phyloP scores from a whole-genome alignment of 2,329 filamentous ascomycete genomes.

The Xylariaceae sp. region DNA sequence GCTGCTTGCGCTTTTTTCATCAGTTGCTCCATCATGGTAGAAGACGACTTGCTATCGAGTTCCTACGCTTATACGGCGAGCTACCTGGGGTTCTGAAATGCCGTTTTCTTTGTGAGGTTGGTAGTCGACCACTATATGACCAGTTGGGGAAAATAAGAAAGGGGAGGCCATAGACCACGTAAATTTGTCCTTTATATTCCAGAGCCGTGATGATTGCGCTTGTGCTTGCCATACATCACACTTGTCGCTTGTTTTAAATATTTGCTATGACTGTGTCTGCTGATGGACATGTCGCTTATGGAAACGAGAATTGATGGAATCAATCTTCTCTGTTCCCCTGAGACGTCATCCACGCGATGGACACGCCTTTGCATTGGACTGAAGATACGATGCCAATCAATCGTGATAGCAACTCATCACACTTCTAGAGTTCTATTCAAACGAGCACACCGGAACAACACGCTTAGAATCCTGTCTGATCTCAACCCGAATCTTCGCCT shows the following conservation, averaged over 20 bases:
- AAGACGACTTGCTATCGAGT: too few species aligned
- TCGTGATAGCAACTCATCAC: background rate
- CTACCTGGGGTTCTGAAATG: too few species aligned
- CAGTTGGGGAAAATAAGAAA: background rate
- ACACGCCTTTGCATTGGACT: background rate
- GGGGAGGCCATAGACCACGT: background rate
- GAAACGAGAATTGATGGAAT: background rate
- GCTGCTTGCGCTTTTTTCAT: too few species aligned
- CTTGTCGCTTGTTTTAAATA: background rate
- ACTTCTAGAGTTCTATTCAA: background rate
- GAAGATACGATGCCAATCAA: background rate
- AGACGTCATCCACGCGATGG: background rate
- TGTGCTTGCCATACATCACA: background rate
- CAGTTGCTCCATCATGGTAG: background rate
- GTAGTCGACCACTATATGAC: background rate
- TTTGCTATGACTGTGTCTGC: background rate
- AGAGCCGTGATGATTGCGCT: background rate
- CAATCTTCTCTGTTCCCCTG: background rate
- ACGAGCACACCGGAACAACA: background rate
- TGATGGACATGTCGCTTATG: background rate
- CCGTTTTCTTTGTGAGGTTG: too few species aligned
- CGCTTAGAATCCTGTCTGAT: constrained; percentile 28
- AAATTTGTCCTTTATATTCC: background rate
- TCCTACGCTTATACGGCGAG: too few species aligned
- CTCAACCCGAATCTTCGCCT: constrained; percentile 69